Percentiles rank a stretch among this genome's conserved stretches.
Conservation (phyloP, 2,329 filamentous ascomycete genomes). For the Thyridium curvatum region DNA sequence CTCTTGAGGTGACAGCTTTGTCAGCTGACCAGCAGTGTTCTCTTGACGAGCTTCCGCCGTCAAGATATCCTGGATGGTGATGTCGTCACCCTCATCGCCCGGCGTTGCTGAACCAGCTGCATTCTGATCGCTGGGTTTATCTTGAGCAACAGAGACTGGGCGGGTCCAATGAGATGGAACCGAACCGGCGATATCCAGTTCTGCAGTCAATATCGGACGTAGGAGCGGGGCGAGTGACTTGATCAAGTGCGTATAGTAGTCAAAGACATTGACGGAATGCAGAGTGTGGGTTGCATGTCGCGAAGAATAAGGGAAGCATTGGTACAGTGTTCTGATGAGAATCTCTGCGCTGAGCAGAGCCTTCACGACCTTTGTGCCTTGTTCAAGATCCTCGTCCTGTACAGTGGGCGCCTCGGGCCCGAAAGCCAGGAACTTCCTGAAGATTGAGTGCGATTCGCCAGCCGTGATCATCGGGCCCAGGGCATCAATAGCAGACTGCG, state of each 20-base stretch:
- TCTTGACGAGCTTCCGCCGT: too few relatives aligned
- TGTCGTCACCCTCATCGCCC: too few relatives aligned
- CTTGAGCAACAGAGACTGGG: too few relatives aligned
- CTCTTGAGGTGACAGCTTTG: conserved; percentile 11
- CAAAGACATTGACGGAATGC: conserved; percentile 72
- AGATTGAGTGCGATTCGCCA: conserved; percentile 53
- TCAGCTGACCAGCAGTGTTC: too few relatives aligned
- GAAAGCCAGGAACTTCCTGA: conserved; percentile 57
- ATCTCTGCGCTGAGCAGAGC: conserved; percentile 71
- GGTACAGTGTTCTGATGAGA: conserved; percentile 67
- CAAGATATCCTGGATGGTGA: too few relatives aligned
- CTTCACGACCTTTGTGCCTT: conserved; percentile 74
- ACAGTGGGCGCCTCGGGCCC: conserved; percentile 19
- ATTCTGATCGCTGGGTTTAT: conserved; percentile 24
- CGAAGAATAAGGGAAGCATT: conserved; percentile 66
- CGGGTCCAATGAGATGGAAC: conserved; percentile 64
- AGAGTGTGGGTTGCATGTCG: conserved; percentile 62
- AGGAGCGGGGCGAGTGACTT: conserved; percentile 72
- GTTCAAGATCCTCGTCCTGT: conserved; percentile 31
- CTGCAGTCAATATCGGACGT: conserved; percentile 76
- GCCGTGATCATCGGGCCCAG: conserved; percentile 51
- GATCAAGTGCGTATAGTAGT: conserved; percentile 73
- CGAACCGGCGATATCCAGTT: conserved; percentile 65
- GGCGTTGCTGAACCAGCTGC: background rate
- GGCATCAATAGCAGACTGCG: conserved; percentile 61